These are phyloP conservation scores for Tetrahymena elliotti DNA, from an alignment of 73 alveolate genomes.

Conservation along the genomic window DNA sequence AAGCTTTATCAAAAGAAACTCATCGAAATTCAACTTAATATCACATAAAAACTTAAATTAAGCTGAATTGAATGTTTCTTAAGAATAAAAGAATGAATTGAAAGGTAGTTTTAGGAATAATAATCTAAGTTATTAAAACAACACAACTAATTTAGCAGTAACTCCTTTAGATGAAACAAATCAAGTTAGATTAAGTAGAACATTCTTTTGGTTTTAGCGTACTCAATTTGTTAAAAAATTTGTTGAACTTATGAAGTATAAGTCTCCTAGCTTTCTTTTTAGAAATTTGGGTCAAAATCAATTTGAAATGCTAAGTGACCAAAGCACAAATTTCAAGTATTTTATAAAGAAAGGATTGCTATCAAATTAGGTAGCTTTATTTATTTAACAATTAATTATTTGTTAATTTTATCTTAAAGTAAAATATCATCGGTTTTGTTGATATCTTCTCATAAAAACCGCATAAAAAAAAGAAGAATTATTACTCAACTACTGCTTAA, in stretches of 20 bases:
- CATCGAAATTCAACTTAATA: background rate
- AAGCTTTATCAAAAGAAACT: background rate
- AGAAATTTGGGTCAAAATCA: background rate
- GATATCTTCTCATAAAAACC: background rate
- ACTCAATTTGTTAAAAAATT: background rate
- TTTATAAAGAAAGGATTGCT: background rate
- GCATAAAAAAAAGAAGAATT: no score
- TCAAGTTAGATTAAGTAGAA: background rate
- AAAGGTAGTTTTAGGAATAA: background rate
- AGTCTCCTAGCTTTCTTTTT: background rate
- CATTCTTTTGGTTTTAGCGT: background rate
- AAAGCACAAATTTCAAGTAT: background rate
- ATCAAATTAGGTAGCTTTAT: background rate
- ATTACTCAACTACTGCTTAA: no score
- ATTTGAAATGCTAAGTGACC: background rate
- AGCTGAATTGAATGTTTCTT: background rate
- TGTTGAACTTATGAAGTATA: background rate
- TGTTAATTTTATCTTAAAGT: background rate
- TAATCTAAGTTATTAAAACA: background rate
- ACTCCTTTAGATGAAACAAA: background rate
- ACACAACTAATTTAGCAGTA: background rate
- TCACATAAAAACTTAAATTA: background rate
- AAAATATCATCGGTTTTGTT: background rate
- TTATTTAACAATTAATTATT: background rate
- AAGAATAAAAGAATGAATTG: background rate